phyloP scores from a whole-genome alignment of 2,329 filamentous ascomycete genomes.

The Aspergillus sp. region DNA sequence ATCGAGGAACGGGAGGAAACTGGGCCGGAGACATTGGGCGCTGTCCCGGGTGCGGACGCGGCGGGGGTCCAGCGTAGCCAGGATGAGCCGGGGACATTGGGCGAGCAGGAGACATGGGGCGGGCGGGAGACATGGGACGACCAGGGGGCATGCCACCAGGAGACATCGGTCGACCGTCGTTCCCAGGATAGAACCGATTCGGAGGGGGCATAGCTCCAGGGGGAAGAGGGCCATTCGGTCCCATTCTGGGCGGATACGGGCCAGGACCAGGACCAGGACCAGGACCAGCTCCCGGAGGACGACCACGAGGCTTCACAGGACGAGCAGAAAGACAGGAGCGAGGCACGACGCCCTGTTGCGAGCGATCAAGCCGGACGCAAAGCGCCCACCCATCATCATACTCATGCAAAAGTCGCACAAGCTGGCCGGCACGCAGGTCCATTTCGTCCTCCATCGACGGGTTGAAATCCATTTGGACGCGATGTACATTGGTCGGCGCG shows the following conservation, averaged over 20 bases:
- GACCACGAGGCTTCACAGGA: conserved; percentile 78
- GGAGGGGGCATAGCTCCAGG: conserved; percentile 26
- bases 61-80: conserved; percentile 25
- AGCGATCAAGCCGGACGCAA: conserved; percentile 85
- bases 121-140: conserved; percentile 21
- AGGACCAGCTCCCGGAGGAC: conserved; percentile 30
- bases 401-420: conserved; percentile 87
- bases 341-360: conserved; percentile 87
- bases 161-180: conserved; percentile 43
- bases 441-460: conserved; percentile 92
- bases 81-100: conserved; percentile 27
- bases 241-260: conserved; percentile 31
- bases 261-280: conserved; percentile 29
- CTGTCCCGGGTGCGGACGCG: conserved; percentile 21
- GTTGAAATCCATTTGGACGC: conserved; percentile 90
- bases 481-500: conserved; percentile 70
- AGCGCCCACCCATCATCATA: conserved; percentile 99
- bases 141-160: conserved; percentile 45
- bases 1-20: conserved; percentile 36
- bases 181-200: conserved; percentile 31
- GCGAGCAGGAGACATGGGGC: conserved; percentile 20
- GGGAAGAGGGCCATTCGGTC: conserved; percentile 32
- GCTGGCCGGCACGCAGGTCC: conserved; percentile 72
- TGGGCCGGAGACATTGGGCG: conserved; percentile 30
- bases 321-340: conserved; percentile 90